Base-by-base conservation (phyloP, 768 basidiomycete species). In the Amanita phalloides region DNA sequence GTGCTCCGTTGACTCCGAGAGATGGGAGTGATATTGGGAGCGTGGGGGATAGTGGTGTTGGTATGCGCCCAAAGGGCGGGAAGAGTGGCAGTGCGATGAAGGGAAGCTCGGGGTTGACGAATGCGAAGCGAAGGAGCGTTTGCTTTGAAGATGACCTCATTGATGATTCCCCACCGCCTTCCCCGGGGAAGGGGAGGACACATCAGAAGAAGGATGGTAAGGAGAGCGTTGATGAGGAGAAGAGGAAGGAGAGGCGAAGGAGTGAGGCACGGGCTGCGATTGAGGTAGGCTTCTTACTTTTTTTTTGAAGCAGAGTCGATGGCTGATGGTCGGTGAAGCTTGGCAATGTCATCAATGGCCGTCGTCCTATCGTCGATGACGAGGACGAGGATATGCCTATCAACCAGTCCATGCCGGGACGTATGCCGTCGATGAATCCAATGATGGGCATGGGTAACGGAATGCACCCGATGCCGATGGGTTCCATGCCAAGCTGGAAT, bases 321-420 rank as follows among this genome's bases (percentile, higher is more conserved):
- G 30, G 25, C 14, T 49, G 38, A 49, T 45, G 43, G 43, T 13
- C 6, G 20, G 7, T 26, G 9, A 59, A 91, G 90, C 80, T 91
- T 36, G 89, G 90, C n/a, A 88, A 90, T 55, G 84, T 89, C 44
- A 79, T 91, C 59, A 90, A 92, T 61, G 87, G 90, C 5, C 79
- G 73, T 32, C 82, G 80, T 14, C 83, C 86, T 2, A 62, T 81
- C 38, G 67, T 78, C 45, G 73, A 74, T 42, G 74, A 79, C 20
- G 75, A 76, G 37, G 75, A 77, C 11, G 73, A 74, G 48, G 72
- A 77, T 58, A 53, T 72, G 46, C 74, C 74, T 25, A 67, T 75
- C 35, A 74, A 71, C 53, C 76, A 75, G 55, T 57, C 62, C 21
- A 60, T 69, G 55, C 69, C 67, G 45, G 57, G 62, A 32, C 70